A percentile compares a stretch with the other conserved stretches of the same genome.
These are phyloP conservation scores for Annulohypoxylon nitens DNA, from an alignment of 495 filamentous ascomycete species.

Conservation along the genomic window DNA sequence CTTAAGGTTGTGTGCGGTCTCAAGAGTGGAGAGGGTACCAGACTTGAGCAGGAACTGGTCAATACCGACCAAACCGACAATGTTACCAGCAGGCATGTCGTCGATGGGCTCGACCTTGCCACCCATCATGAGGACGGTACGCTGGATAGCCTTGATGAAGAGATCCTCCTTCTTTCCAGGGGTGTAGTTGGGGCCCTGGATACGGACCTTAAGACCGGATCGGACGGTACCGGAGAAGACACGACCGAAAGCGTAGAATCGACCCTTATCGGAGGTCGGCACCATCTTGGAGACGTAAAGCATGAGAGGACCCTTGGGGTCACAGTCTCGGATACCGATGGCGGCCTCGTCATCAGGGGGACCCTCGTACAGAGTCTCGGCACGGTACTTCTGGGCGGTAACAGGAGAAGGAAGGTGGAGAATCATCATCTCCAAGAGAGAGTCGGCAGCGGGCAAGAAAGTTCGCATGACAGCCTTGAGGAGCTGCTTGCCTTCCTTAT, in stretches of 20 bases:
- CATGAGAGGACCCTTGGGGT: conserved; percentile 98
- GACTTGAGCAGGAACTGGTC: conserved; percentile 99
- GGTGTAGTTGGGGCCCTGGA: conserved; percentile 98
- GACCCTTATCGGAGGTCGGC: conserved; percentile 98
- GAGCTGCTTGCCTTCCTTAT: conserved; percentile 95
- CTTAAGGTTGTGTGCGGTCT: conserved; percentile 99
- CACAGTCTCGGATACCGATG: conserved; percentile 97
- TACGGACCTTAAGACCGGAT: conserved; percentile 99
- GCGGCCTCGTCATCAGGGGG: conserved; percentile 90
- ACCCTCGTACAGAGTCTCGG: conserved; percentile 98
- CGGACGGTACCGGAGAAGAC: conserved; percentile 98
- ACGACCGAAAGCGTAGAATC: conserved; percentile 99
- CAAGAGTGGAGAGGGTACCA: conserved; percentile 96
- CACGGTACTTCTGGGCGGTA: conserved; percentile 97
- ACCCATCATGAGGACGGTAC: conserved; percentile 99
- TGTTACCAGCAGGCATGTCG: conserved; percentile 99
- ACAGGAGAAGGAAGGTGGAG: conserved; percentile 97
- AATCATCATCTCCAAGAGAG: conserved; percentile 99
- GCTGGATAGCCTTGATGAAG: conserved; percentile 99
- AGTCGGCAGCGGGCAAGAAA: conserved; percentile 97
- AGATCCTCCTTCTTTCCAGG: conserved; percentile 99
- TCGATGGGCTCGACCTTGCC: conserved; percentile 99
- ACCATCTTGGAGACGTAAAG: conserved; percentile 99
- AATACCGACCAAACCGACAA: conserved; percentile 98
- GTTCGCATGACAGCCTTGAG: conserved; percentile 98